phyloP scores from a whole-genome alignment of 1,139 yeast genomes.

The Diutina pseudorugosa region DNA sequence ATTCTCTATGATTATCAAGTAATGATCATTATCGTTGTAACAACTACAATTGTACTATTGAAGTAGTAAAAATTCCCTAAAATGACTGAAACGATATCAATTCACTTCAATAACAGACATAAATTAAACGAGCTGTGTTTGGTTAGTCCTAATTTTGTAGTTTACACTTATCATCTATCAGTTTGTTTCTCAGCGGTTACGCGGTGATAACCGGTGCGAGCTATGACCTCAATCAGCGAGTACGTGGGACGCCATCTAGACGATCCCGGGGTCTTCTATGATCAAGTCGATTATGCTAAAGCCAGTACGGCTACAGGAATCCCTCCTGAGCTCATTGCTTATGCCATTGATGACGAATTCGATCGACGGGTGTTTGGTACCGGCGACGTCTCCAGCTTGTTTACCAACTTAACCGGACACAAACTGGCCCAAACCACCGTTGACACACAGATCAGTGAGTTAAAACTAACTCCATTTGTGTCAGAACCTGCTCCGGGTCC shows the following conservation, averaged over 20 bases:
- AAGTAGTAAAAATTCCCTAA: too few species aligned
- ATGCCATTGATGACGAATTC: background rate
- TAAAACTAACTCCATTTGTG: background rate
- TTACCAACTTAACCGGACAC: background rate
- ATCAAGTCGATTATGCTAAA: background rate
- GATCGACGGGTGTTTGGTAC: background rate
- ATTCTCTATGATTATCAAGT: too few species aligned
- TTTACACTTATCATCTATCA: too few species aligned
- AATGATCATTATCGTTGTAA: too few species aligned
- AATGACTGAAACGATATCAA: too few species aligned
- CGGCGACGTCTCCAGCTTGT: background rate
- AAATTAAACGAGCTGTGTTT: too few species aligned
- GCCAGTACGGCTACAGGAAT: background rate
- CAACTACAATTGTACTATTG: too few species aligned
- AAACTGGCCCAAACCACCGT: too few species aligned
- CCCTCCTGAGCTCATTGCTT: background rate
- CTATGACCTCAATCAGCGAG: background rate
- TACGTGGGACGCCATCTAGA: background rate
- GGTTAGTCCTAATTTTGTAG: too few species aligned
- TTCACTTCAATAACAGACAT: too few species aligned
- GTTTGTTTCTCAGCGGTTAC: too few species aligned
- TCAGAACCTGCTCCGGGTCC: background rate
- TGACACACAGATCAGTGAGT: background rate
- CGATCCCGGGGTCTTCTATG: background rate
- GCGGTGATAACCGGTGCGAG: background rate